Evolutionary conservation across 129 eudicot species (phyloP), one percentile per base, ranked within the genome.

Genomic region (Erigeron canadensis): DNA sequence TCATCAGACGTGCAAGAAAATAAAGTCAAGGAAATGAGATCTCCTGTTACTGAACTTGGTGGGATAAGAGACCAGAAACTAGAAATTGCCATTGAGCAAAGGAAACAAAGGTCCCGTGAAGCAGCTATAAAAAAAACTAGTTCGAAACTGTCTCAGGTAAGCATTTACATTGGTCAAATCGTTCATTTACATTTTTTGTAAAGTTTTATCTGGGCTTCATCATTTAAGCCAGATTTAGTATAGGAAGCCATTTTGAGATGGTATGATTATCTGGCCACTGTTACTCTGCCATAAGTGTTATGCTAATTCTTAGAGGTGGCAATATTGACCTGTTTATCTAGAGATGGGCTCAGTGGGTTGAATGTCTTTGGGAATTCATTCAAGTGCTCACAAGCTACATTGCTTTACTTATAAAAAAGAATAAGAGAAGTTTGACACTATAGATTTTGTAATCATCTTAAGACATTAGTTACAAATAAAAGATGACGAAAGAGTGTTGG

Each of bases 61-160:
- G 60, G 64, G 23, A 75, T 53, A 15, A 63, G 74, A 67, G 82
- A 79, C 74, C 70, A 69, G 22, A 78, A 82, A 70, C 72, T 63
- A 12, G 62, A 77, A 72, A 38, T 56, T 74, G 64, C 21, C 44
- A 74, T 81, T 51, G 85, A 83, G 65, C 69, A 81, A 66, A 89
- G 82, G 87, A 87, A 83, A 77, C 72, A 74, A 71, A 86, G 48
- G 69, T 74, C 77, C 38, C 80, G 69, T 72, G 89, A 79, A 82
- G 74, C 72, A 13, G 80, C 83, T 63, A 67, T 91, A 17, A 72
- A 78, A 61, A 88, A 73, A 81, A 86, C 91, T 22, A 81, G 57
- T 44, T 59, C 80, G 67, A 92, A 85, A 72, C 60, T 94, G 75
- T 85, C 95, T 62, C 67, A 68, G 95, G 98, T 87, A 89, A 65